Base-by-base conservation (phyloP, 2,329 filamentous ascomycete genomes). In the Colletotrichum aenigma region DNA sequence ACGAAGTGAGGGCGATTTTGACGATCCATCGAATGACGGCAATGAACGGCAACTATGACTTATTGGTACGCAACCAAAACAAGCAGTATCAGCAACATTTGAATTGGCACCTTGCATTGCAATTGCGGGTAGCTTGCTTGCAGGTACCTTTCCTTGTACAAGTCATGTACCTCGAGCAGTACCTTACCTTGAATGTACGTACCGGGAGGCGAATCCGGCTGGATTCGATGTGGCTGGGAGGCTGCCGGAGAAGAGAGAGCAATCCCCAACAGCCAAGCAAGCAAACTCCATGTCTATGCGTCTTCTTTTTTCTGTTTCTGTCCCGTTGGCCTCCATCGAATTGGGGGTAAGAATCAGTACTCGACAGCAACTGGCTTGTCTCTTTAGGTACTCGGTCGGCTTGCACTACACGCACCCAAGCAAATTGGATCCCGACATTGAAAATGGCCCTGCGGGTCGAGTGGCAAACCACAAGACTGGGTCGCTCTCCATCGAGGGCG, bases 171-270 rank as follows among this genome's bases (percentile, higher is more conserved):
- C 67, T n/a, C 15, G 12, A 16, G 58, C 15, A 64, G 70, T 52
- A 61, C 52, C 55, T 60, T 66, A 52, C 26, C 16, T 32, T 12
- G 8, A 36, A 43, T 18, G 64, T 64, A 75, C 69, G 73, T 75
- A 64, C 69, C 55, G 21, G 36, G 64, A 62, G 61, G 56, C 69
- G 56, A 75, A 38, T 75, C 12, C 32, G 32, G 28, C n/a, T 48
- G 69, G 30, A 61, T 60, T 68, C 71, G 38, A 75, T 71, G 61
- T 75, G 72, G 69, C 55, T 72, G 62, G 72, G 72, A 60, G 43
- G 64, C 72, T 61, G 62, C 62, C 58, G 68, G 32, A 66, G 61
- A 55, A 52, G n/a, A n/a, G 52, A 36, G 61, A 71, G 48, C 24
- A 66, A 55, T 36, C 28, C 56, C 18, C 58, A 12, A 32, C 28